Conservation (phyloP, 345 rosid species). For the Geranium brycei region DNA sequence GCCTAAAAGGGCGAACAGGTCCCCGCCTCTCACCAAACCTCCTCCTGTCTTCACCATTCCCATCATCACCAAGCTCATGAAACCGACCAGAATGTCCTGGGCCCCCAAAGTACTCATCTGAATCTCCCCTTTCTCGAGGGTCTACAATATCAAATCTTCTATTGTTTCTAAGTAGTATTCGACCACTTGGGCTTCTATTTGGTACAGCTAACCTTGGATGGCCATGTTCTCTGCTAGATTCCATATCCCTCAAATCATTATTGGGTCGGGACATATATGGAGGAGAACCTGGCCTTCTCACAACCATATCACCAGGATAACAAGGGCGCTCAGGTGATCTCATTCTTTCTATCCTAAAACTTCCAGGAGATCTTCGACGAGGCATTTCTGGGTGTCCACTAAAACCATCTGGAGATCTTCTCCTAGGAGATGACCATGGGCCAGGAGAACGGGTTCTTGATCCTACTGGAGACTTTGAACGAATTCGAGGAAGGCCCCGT, state of each 20-base stretch:
- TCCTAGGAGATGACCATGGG: conserved; percentile 58
- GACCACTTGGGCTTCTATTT: conserved; percentile 54
- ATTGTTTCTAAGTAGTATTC: conserved; percentile 35
- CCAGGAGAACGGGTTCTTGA: conserved; percentile 49
- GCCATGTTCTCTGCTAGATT: conserved; percentile 38
- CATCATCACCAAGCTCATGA: conserved; percentile 46
- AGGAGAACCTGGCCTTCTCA: conserved; percentile 64
- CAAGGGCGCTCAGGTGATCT: conserved; percentile 59
- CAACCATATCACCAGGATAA: conserved; percentile 40
- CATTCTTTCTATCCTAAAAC: conserved; percentile 45
- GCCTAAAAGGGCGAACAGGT: conserved; percentile 51
- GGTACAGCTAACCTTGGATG: conserved; percentile 40
- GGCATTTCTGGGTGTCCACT: conserved; percentile 47
- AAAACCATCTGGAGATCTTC: conserved; percentile 62
- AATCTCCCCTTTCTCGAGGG: conserved; percentile 47
- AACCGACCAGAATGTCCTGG: conserved; percentile 47
- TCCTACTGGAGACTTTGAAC: conserved; percentile 60
- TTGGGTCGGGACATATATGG: conserved; percentile 36
- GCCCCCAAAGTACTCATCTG: conserved; percentile 45
- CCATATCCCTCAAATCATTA: conserved; percentile 51
- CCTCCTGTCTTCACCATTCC: conserved; percentile 48
- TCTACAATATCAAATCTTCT: conserved; percentile 42
- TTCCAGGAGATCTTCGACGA: conserved; percentile 50
- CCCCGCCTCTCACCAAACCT: conserved; percentile 54
- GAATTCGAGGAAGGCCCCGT: conserved; percentile 35